Percentiles rank a stretch among this genome's conserved stretches.
phyloP scores from a whole-genome alignment of 179 eudicot species.

The Patellifolia procumbens region DNA sequence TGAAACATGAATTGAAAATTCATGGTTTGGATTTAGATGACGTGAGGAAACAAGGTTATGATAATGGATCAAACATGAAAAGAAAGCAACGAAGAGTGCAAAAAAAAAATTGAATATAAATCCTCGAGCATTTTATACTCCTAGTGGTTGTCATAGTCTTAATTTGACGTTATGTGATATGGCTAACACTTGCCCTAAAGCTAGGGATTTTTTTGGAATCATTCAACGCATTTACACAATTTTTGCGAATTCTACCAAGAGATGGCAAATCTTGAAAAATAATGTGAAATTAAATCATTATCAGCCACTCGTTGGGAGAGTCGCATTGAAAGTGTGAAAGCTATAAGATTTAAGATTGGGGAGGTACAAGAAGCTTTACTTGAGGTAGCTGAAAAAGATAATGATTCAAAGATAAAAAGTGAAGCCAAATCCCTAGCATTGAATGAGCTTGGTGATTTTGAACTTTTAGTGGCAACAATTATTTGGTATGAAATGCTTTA shows the following conservation, averaged over 20 bases:
- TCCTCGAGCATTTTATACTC: background rate
- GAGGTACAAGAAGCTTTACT: background rate
- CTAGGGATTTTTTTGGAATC: background rate
- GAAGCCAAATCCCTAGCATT: too few relatives aligned
- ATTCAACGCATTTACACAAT: background rate
- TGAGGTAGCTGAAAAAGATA: too few relatives aligned
- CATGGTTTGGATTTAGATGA: too few relatives aligned
- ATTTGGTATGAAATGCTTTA: too few relatives aligned
- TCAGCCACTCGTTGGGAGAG: background rate
- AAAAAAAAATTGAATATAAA: too few relatives aligned
- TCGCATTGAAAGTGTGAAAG: background rate
- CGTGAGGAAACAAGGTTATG: too few relatives aligned
- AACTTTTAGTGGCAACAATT: too few relatives aligned
- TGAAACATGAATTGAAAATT: too few relatives aligned
- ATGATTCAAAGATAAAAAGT: too few relatives aligned
- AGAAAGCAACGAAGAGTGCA: background rate
- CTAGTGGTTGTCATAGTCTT: background rate
- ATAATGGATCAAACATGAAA: too few relatives aligned
- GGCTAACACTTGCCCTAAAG: background rate
- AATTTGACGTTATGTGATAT: background rate
- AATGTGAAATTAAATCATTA: background rate
- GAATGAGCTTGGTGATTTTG: too few relatives aligned
- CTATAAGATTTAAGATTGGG: background rate
- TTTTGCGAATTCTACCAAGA: conserved; percentile 11
- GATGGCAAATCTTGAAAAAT: conserved; percentile 3